Evolutionary conservation across 2,329 filamentous ascomycete genomes (phyloP), one percentile per base, ranked within the genome.

Genomic region (Paracoccidioides lutzii): DNA sequence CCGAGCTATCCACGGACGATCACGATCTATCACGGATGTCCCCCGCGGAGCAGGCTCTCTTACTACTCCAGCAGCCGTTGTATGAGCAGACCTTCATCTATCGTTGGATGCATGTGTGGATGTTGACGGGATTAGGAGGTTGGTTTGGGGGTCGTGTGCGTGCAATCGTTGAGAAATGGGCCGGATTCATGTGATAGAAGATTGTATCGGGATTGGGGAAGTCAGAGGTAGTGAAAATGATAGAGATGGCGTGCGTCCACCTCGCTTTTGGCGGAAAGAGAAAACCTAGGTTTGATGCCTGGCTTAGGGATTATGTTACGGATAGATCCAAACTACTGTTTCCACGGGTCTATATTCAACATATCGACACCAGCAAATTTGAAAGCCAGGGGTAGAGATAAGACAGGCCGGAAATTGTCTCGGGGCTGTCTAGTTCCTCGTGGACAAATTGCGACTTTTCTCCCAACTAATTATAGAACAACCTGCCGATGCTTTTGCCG

Each of bases 1-100:
- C 37, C 50, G 8, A 41, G n/a, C 15, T 52, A 10, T 33, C 50
- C 50, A n/a, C 50, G 50, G 4, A 10, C 50, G 50, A 52, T 52
- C 50, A 52, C 50, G 15, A 52, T 52, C 6, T 52, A 52, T 42
- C 50, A 37, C 22, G 50, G 50, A 41, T 52, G 50, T 10, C 50
- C 50, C 8, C 50, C 50, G 28, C 50, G 50, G 50, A 42, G 50
- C 38, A 52, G 50, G 28, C 22, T 38, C 5, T 33, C 40, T 7
- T 42, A 15, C 50, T 52, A 42, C 22, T 52, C 46, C 33, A 52
- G 50, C 12, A 42, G 30, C 28, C 28, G 50, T 12, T 52, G 38
- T 52, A 41, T 37, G 37, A 42, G 38, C 40, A 32, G 22, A 28
- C 22, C 28, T 5, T 28, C 37, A 9, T 42, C 50, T 32, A 10